Evolutionary conservation across 2,329 filamentous ascomycete genomes (phyloP).

Genomic region (Tolypocladium paradoxum): DNA sequence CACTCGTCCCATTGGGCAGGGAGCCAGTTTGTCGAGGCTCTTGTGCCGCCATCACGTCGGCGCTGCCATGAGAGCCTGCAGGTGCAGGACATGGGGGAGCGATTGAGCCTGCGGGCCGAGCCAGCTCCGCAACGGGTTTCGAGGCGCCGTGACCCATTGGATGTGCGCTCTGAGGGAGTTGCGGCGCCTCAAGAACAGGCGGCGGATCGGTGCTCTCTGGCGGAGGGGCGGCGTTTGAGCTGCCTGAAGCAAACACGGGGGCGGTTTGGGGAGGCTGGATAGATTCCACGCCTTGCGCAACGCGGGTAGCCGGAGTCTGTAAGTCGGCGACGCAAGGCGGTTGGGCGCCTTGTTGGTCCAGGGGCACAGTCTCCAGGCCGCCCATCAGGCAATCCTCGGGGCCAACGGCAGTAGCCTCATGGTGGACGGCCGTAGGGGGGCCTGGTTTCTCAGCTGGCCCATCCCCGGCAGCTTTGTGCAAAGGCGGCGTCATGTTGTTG

Average conservation of each 20-base stretch:
- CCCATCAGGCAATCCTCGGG: not conserved
- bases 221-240: not conserved
- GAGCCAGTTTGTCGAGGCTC: not conserved
- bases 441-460: not conserved
- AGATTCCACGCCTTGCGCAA: not conserved
- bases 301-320: not conserved
- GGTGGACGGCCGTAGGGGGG: not conserved
- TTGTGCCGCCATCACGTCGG: not conserved
- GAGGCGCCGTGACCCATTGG: not conserved
- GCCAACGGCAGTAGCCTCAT: not conserved
- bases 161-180: not conserved
- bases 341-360: not conserved
- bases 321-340: not conserved
- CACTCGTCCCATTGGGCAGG: not conserved
- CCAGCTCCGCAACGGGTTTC: not conserved
- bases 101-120: not conserved
- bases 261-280: not conserved
- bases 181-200: not conserved
- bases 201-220: not conserved
- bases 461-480: not conserved
- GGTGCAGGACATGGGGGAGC: not conserved
- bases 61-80: not conserved
- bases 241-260: not conserved
- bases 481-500: not conserved
- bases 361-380: not conserved